phyloP scores from a whole-genome alignment of 129 eudicot genomes.

The Scalesia atractyloides region DNA sequence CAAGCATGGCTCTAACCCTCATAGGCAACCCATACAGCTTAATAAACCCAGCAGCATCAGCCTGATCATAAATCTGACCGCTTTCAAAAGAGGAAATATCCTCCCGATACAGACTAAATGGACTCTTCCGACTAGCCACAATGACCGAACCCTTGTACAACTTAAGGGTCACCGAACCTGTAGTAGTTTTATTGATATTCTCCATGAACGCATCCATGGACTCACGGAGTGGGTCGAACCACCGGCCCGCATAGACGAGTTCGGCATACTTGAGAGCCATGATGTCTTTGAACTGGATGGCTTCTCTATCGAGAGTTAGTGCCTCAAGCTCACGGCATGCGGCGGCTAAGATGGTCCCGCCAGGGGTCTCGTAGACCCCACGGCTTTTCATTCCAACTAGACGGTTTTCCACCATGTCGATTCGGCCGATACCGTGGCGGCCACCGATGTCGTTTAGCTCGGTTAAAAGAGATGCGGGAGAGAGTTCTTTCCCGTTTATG shows the following conservation, averaged over 20 bases:
- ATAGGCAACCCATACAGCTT: conserved; percentile 80
- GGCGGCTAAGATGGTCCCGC: conserved; percentile 84
- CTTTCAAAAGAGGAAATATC: conserved; percentile 95
- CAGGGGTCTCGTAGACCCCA: conserved; percentile 96
- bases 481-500: conserved; percentile 71
- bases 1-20: conserved; percentile 98
- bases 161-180: conserved; percentile 89
- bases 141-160: conserved; percentile 85
- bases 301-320: conserved; percentile 88
- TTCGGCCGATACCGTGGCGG: conserved; percentile 87
- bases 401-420: conserved; percentile 95
- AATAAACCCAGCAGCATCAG: conserved; percentile 99
- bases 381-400: conserved; percentile 91
- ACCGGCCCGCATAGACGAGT: conserved; percentile 90
- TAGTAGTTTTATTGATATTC: conserved; percentile 70
- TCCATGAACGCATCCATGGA: conserved; percentile 93
- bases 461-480: conserved; percentile 87
- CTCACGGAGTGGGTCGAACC: conserved; percentile 97
- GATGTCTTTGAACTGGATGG: conserved; percentile 81
- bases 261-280: conserved; percentile 92
- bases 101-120: conserved; percentile 75
- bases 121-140: conserved; percentile 80
- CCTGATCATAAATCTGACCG: conserved; percentile 87
- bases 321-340: conserved; percentile 95
- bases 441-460: conserved; percentile 84